Evolutionary conservation across 805 yeast species (phyloP), one percentile per base, ranked within the genome.

Genomic region (Wickerhamomyces subpelliculosus): DNA sequence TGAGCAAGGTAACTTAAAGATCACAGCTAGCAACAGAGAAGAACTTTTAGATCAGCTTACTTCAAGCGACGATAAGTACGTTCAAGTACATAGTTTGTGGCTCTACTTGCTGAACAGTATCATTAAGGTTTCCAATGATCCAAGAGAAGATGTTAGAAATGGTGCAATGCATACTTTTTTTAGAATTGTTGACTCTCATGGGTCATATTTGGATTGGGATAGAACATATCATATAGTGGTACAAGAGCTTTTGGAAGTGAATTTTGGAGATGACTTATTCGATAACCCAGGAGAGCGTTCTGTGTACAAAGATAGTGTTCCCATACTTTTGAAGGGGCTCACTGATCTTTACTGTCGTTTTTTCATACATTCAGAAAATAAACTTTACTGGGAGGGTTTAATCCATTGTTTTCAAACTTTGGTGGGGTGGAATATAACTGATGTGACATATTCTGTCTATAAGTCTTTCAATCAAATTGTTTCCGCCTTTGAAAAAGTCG

Each of bases 121-220:
- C 27, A 78, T 87, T 0, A 68, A 70, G 18, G 71, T 87, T 19
- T 73, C 89, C 0, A 55, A 63, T 21, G 95, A 84, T 46, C 51
- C 67, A 3, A 70, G 95, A 39, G 72, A 80, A 1, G 95, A 88
- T 49, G 95, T 90, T 1, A 71, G 94, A 43, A 88, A 87, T 50
- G 96, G 96, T 2, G 80, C 96, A 0, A 73, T 87, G 13, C 95
- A 88, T 54, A 90, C 96, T 0, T 79, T 89, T 46, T 86, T 87
- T 60, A 75, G 89, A 46, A 80, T 90, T 22, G 67, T 84, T 42
- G 86, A 84, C 37, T 74, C 89, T 4, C 86, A 83, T 55, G 82
- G 85, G 0, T 51, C 58, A 10, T 63, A 65, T 31, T 63, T 78
- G 16, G 72, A 75, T 2, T 88, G 96, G 96, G 61, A 69, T 21